phyloP scores from a whole-genome alignment of 164 flowering plant genomes.

The Vitis riparia region DNA sequence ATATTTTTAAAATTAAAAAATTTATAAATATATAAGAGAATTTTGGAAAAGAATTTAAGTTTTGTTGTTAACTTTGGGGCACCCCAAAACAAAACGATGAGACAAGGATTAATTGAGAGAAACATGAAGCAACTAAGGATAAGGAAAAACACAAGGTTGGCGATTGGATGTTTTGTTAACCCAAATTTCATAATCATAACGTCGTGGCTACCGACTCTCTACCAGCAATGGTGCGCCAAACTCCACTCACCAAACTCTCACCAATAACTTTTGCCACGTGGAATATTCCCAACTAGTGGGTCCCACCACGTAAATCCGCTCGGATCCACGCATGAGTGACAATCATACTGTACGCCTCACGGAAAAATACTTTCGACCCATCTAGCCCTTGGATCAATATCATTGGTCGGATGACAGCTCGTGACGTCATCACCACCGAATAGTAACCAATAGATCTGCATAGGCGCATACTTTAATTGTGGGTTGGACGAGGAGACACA shows the following conservation, averaged over 20 bases:
- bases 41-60: too few species aligned
- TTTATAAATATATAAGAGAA: too few species aligned
- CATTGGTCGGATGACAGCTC: neutral
- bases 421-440: neutral
- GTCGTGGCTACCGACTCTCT: neutral
- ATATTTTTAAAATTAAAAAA: too few species aligned
- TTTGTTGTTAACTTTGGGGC: too few species aligned
- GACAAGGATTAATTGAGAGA: too few species aligned
- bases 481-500: neutral
- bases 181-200: too few species aligned
- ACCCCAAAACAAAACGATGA: too few species aligned
- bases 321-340: too few species aligned
- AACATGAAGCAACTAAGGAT: too few species aligned
- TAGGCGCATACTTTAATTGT: neutral
- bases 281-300: neutral
- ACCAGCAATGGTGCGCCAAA: neutral
- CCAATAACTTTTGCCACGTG: neutral
- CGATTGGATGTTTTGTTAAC: too few species aligned
- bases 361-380: neutral
- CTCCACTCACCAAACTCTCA: neutral
- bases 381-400: neutral
- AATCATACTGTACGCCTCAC: too few species aligned
- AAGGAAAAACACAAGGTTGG: neutral
- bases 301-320: neutral
- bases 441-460: neutral